Evolutionary conservation across 495 filamentous ascomycete species (phyloP).

Genomic region (Trichoderma asperelloides): DNA sequence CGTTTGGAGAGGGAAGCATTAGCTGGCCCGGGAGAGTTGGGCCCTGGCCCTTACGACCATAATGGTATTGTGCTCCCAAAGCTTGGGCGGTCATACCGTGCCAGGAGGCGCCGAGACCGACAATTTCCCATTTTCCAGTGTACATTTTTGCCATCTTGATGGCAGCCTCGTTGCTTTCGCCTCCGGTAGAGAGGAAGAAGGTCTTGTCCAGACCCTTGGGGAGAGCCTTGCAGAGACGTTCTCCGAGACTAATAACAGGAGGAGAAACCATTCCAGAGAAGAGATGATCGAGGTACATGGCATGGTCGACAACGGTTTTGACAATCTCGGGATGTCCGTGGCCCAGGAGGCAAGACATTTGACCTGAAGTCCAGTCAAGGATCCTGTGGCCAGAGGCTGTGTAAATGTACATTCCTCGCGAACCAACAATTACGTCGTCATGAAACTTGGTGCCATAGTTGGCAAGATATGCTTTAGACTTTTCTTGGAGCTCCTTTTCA

Average conservation of each 20-base stretch:
- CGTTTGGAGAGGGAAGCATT: constrained; percentile 43
- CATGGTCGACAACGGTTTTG: constrained; percentile 32
- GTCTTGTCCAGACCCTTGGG: constrained; percentile 41
- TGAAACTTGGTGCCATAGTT: constrained; percentile 22
- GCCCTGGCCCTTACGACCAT: constrained; percentile 35
- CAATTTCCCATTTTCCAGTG: constrained; percentile 49
- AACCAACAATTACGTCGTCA: constrained; percentile 18
- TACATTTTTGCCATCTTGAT: constrained; percentile 48
- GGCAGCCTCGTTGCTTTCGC: constrained; percentile 47
- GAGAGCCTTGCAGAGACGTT: constrained; percentile 34
- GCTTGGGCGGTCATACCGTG: constrained; percentile 44
- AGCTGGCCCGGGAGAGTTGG: constrained; percentile 26
- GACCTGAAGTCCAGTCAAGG: constrained; percentile 47
- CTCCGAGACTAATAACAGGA: constrained; percentile 40
- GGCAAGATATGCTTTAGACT: constrained; percentile 18
- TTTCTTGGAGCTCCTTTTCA: constrained; percentile 10
- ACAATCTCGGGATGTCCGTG: constrained; percentile 50
- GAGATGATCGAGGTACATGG: constrained; percentile 42
- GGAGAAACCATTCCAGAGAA: constrained; percentile 45
- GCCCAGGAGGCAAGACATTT: constrained; percentile 49
- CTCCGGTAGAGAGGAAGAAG: constrained; percentile 46
- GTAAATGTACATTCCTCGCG: constrained; percentile 19
- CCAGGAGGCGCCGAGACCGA: constrained; percentile 43
- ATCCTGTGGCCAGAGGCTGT: constrained; percentile 27
- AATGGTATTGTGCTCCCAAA: constrained; percentile 36